A percentile compares a stretch with the other conserved stretches of the same genome.
Conservation (phyloP, 169 alveolate species). For the Plasmodium gallinaceum region DNA sequence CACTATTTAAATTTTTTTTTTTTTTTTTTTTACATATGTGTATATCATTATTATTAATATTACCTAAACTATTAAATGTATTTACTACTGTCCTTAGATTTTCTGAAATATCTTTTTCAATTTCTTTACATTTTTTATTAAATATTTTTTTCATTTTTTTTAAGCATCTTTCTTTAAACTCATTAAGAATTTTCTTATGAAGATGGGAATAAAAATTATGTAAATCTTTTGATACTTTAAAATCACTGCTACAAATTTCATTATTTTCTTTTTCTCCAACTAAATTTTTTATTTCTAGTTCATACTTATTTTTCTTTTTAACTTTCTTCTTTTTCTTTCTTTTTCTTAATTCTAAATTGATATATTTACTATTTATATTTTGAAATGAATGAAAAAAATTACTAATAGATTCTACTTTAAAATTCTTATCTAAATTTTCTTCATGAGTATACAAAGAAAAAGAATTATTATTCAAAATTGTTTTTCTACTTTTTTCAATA, state of each 20-base stretch:
- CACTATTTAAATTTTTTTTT: slow-evolving; percentile 6
- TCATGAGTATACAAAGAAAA: slow-evolving; percentile 7
- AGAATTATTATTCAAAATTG: slow-evolving; percentile 1
- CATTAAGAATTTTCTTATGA: slow-evolving; percentile 5
- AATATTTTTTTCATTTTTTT: slow-evolving; percentile 44
- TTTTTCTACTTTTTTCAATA: background rate
- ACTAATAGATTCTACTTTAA: slow-evolving; percentile 8
- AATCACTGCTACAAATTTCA: no score
- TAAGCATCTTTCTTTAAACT: slow-evolving; percentile 30
- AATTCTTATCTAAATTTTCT: background rate
- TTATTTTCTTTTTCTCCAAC: slow-evolving; percentile 1
- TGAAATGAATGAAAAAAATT: slow-evolving; percentile 9
- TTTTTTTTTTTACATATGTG: slow-evolving; percentile 1
- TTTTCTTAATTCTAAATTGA: background rate
- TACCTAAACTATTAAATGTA: background rate
- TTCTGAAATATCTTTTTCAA: slow-evolving; percentile 42
- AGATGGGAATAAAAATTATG: slow-evolving; percentile 13
- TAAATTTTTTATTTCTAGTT: background rate
- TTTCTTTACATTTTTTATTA: slow-evolving; percentile 23
- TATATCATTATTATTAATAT: background rate
- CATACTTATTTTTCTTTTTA: background rate
- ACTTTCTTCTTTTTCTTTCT: background rate
- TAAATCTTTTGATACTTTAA: background rate
- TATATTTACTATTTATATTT: slow-evolving; percentile 15
- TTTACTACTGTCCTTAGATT: slow-evolving; percentile 20